Percentiles rank a stretch among this genome's conserved stretches.
phyloP scores from a whole-genome alignment of 2,329 filamentous ascomycete species.

The Colletotrichum sp. region DNA sequence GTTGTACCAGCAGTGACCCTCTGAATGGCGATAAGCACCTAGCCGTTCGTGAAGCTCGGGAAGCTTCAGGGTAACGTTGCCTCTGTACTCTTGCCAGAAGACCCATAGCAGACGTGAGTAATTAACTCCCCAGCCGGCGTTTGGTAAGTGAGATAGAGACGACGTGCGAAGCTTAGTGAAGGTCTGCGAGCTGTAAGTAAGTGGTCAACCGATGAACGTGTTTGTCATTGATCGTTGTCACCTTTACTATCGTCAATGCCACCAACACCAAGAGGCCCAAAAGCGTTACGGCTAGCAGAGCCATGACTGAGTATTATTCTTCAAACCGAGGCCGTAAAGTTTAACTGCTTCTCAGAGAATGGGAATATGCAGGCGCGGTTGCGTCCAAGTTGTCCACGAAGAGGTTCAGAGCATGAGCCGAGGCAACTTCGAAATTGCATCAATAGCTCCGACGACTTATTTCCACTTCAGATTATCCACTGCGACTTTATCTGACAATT shows the following conservation, averaged over 20 bases:
- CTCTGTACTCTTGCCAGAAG: conserved; percentile 25
- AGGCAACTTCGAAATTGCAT: not conserved
- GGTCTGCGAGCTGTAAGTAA: not conserved
- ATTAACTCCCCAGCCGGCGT: conserved; percentile 21
- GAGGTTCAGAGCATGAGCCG: not conserved
- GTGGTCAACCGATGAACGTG: not conserved
- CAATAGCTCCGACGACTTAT: not conserved
- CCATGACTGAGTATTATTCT: not conserved
- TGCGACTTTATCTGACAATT: not conserved
- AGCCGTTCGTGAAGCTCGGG: conserved; percentile 26
- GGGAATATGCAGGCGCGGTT: not conserved
- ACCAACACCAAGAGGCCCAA: not conserved
- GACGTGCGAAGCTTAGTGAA: conserved; percentile 2
- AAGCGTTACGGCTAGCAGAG: not conserved
- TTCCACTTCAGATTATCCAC: not conserved
- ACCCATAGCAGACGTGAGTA: conserved; percentile 27
- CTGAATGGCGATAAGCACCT: not conserved
- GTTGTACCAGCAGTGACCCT: not conserved
- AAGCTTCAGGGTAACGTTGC: conserved; percentile 24
- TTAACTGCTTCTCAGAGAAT: not conserved
- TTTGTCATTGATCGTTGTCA: not conserved
- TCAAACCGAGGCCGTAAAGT: not conserved
- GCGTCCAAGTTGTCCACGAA: not conserved
- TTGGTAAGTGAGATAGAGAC: conserved; percentile 23
- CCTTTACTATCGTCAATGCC: not conserved